Evolutionary conservation across 2,329 filamentous ascomycete genomes (phyloP).

Genomic region (Colletotrichum acutatum): DNA sequence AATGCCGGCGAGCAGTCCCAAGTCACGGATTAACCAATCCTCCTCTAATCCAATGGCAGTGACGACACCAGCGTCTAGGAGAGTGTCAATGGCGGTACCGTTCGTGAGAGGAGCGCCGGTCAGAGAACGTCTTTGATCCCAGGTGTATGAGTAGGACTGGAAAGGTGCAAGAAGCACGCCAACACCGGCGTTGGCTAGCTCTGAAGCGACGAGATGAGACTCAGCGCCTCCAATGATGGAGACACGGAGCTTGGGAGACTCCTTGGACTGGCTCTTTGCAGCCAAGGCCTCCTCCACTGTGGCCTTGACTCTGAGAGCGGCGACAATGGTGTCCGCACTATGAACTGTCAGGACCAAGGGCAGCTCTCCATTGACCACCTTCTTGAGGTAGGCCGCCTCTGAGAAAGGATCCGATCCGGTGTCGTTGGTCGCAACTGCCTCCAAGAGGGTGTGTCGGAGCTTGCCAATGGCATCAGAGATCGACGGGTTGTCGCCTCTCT

Average conservation of each 20-base stretch:
- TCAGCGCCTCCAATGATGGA: conserved; percentile 73
- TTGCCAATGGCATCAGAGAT: conserved; percentile 64
- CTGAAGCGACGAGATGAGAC: conserved; percentile 67
- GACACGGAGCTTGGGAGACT: conserved; percentile 54
- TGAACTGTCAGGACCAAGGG: conserved; percentile 69
- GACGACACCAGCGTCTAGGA: conserved; percentile 68
- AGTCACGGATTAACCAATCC: conserved; percentile 70
- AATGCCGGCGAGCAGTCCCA: conserved; percentile 69
- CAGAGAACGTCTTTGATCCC: conserved; percentile 72
- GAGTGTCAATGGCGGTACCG: conserved; percentile 68
- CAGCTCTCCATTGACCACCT: conserved; percentile 63
- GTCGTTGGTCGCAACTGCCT: conserved; percentile 55
- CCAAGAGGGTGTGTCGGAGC: conserved; percentile 64
- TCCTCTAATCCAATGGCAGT: conserved; percentile 69
- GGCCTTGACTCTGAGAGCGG: conserved; percentile 67
- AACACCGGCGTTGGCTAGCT: conserved; percentile 66
- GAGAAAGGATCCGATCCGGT: conserved; percentile 54
- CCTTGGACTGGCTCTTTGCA: conserved; percentile 30
- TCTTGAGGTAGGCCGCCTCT: conserved; percentile 61
- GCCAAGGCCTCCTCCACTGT: conserved; percentile 59
- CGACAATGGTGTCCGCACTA: conserved; percentile 71
- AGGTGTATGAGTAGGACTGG: conserved; percentile 63
- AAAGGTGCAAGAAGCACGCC: conserved; percentile 71
- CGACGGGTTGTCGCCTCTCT: conserved; percentile 56
- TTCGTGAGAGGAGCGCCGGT: conserved; percentile 74